These are phyloP conservation scores for Obelidium mucronatum DNA, from an alignment of 192 early-diverging fungal species.

Conservation along the genomic window DNA sequence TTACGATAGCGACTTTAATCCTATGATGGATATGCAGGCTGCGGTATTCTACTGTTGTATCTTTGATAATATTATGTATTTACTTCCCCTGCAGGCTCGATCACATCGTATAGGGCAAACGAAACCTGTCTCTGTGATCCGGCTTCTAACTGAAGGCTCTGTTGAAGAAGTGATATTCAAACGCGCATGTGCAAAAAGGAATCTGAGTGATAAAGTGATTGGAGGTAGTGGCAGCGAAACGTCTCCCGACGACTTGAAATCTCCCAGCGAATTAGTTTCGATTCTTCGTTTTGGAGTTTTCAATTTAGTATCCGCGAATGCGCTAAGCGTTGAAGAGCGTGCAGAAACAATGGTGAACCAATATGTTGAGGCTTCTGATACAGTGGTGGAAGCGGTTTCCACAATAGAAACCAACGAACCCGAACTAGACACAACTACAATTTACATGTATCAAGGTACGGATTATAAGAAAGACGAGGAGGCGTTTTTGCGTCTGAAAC, in stretches of 20 bases:
- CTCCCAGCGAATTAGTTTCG: slow-evolving; percentile 6
- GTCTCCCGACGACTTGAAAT: not conserved
- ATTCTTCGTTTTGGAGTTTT: slow-evolving; percentile 26
- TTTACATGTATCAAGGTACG: slow-evolving; percentile 31
- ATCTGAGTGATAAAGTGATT: slow-evolving; percentile 16
- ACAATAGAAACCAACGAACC: not conserved
- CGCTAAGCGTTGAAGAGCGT: not conserved
- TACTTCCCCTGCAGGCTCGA: slow-evolving; percentile 72
- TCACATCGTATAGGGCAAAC: slow-evolving; percentile 97
- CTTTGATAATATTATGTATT: not conserved
- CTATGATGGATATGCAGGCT: slow-evolving; percentile 78
- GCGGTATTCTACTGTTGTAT: slow-evolving; percentile 10
- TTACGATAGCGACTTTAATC: slow-evolving; percentile 82
- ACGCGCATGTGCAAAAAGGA: slow-evolving; percentile 56
- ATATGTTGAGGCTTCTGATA: slow-evolving; percentile 10
- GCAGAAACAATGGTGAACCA: not conserved
- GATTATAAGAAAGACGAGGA: slow-evolving; percentile 39
- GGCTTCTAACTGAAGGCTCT: slow-evolving; percentile 82
- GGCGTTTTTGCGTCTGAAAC: slow-evolving; percentile 25
- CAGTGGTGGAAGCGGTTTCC: not conserved
- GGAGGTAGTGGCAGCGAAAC: no score
- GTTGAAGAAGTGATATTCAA: slow-evolving; percentile 89
- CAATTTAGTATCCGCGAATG: slow-evolving; percentile 5
- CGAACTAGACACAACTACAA: not conserved
- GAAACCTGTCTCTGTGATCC: slow-evolving; percentile 89